Percentiles rank a stretch among this genome's conserved stretches.
These are phyloP conservation scores for Trichoderma cornu-damae DNA, from an alignment of 2,329 filamentous ascomycete genomes.

Conservation along the genomic window DNA sequence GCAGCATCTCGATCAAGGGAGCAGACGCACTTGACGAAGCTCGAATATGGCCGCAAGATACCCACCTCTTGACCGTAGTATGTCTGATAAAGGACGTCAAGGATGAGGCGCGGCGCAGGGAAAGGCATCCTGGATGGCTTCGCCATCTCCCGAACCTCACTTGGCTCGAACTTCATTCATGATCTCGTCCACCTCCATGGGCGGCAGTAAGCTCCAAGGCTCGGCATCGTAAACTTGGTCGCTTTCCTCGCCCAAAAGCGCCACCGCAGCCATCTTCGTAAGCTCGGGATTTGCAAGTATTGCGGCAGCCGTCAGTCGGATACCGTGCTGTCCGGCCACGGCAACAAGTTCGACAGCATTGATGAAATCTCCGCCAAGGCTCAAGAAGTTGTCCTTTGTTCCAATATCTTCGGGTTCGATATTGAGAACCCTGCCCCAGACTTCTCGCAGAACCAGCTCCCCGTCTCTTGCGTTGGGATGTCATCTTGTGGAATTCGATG, in stretches of 20 bases:
- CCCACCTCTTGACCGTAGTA: background rate
- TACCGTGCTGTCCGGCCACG: background rate
- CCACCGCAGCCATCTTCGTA: conserved; percentile 2
- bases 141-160: background rate
- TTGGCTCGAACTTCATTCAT: background rate
- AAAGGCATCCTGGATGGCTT: conserved; percentile 1
- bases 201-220: background rate
- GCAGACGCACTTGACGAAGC: conserved; percentile 10
- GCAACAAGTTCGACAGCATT: conserved; percentile 22
- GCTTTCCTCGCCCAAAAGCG: background rate
- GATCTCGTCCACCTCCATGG: background rate
- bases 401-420: background rate
- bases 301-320: background rate
- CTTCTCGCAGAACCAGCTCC: conserved; percentile 2
- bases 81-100: background rate
- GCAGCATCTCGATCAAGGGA: conserved; percentile 2
- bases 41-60: background rate
- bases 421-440: conserved; percentile 3
- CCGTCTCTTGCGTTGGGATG: background rate
- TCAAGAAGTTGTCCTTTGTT: conserved; percentile 20
- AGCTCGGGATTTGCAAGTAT: background rate
- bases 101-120: conserved; percentile 2
- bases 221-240: background rate
- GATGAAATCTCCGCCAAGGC: conserved; percentile 25
- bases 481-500: background rate